Conservation (phyloP, 257 asterid genomes). For the Echium plantagineum region DNA sequence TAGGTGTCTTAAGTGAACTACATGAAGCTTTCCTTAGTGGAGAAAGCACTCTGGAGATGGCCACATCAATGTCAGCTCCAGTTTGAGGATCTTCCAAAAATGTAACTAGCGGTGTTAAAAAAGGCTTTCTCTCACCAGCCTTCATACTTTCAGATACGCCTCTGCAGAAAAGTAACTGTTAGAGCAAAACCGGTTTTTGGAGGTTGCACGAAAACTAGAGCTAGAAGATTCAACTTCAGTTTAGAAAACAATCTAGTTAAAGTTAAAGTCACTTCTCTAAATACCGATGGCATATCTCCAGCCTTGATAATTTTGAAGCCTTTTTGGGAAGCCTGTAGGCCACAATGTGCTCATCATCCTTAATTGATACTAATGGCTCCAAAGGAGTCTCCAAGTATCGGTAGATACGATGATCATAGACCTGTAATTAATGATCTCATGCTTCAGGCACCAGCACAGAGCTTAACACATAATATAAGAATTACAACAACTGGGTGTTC, state of each 20-base stretch:
- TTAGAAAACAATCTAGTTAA: background rate
- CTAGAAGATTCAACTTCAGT: background rate
- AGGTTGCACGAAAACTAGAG: background rate
- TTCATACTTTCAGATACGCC: constrained; percentile 18
- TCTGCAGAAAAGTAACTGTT: constrained; percentile 23
- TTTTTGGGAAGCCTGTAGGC: constrained; percentile 75
- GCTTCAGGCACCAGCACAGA: constrained; percentile 13
- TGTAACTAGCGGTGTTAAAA: constrained; percentile 81
- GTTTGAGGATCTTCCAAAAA: constrained; percentile 54
- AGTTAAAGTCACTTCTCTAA: constrained; percentile 48
- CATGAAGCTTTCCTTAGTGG: constrained; percentile 43
- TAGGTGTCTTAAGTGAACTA: constrained; percentile 18
- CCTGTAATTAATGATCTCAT: constrained; percentile 31
- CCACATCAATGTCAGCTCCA: no score
- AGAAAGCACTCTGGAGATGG: no score
- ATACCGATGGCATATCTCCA: constrained; percentile 75
- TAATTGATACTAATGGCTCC: constrained; percentile 50
- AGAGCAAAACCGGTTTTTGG: background rate
- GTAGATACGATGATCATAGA: constrained; percentile 65
- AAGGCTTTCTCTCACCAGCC: constrained; percentile 61
- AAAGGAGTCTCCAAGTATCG: constrained; percentile 74
- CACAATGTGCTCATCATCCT: constrained; percentile 87
- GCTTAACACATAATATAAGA: no score
- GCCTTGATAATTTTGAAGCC: constrained; percentile 40
- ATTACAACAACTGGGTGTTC: no score